These are phyloP conservation scores for Pseudogymnoascus pannorum DNA, from an alignment of 2,329 filamentous ascomycete genomes.

Conservation along the genomic window DNA sequence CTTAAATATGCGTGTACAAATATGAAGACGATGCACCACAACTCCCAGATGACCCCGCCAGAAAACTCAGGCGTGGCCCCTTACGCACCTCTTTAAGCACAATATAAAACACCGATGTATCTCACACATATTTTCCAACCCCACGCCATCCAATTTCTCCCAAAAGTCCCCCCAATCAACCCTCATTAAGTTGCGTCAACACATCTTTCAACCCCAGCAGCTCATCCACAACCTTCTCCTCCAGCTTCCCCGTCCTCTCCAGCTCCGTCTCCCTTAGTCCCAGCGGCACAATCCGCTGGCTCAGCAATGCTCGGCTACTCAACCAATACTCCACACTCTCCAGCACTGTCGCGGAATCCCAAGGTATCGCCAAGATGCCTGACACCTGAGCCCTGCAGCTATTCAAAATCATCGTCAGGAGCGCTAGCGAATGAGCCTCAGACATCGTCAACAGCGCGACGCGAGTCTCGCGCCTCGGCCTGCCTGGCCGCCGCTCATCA, in stretches of 20 bases:
- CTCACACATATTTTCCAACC: constrained; percentile 4
- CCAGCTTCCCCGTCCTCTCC: constrained; percentile 48
- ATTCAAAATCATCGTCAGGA: constrained; percentile 66
- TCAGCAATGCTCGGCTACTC: constrained; percentile 58
- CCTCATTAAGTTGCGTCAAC: constrained; percentile 14
- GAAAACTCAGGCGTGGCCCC: background rate
- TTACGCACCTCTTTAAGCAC: constrained; percentile 1
- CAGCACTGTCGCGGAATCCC: constrained; percentile 64
- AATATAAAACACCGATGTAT: constrained; percentile 8
- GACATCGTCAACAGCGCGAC: constrained; percentile 67
- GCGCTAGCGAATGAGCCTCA: constrained; percentile 71
- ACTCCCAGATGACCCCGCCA: background rate
- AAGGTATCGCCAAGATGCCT: constrained; percentile 68
- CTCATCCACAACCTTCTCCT: constrained; percentile 67
- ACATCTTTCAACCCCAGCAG: constrained; percentile 37
- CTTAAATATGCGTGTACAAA: constrained; percentile 3
- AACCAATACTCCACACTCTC: constrained; percentile 84
- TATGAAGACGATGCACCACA: constrained; percentile 4
- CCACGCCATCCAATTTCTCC: background rate
- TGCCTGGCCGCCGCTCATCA: constrained; percentile 12
- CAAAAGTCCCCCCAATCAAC: background rate
- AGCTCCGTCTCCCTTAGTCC: constrained; percentile 65
- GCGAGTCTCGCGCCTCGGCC: constrained; percentile 35
- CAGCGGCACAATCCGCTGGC: constrained; percentile 65
- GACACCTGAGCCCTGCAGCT: constrained; percentile 50